Conservation (phyloP, 73 alveolate species). For the Chromera velia region DNA sequence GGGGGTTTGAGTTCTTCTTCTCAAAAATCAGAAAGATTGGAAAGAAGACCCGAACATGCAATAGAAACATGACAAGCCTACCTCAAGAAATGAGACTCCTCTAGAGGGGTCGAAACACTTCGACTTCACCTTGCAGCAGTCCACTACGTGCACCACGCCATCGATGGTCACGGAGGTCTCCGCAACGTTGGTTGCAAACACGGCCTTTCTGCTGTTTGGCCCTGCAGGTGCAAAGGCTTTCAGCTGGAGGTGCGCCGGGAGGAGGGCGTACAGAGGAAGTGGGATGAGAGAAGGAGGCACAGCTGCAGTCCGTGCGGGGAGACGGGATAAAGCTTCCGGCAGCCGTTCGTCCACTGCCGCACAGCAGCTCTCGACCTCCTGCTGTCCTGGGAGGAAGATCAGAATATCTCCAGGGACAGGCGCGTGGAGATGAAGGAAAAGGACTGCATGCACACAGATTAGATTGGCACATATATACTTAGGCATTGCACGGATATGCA, state of each 20-base stretch:
- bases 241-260: background rate
- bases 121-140: slow-evolving; percentile 91
- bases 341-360: background rate
- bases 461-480: background rate
- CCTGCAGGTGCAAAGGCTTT: slow-evolving; percentile 63
- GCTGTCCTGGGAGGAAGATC: slow-evolving; percentile 97
- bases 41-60: no score
- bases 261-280: no score
- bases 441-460: slow-evolving; percentile 52
- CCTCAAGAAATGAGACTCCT: no score
- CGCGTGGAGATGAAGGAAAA: slow-evolving; percentile 64
- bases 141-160: slow-evolving; percentile 90
- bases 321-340: background rate
- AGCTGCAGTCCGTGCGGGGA: background rate
- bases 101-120: slow-evolving; percentile 87
- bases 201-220: slow-evolving; percentile 76
- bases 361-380: slow-evolving; percentile 95
- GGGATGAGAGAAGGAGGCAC: no score
- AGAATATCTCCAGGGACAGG: slow-evolving; percentile 61
- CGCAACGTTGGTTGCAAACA: slow-evolving; percentile 86
- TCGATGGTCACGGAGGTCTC: slow-evolving; percentile 92
- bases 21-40: no score
- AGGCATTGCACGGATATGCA: no score
- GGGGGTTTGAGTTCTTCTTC: no score
- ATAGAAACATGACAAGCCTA: no score